Base-by-base conservation (phyloP, 2,329 filamentous ascomycete species). In the Proliferodiscus dingleyae region DNA sequence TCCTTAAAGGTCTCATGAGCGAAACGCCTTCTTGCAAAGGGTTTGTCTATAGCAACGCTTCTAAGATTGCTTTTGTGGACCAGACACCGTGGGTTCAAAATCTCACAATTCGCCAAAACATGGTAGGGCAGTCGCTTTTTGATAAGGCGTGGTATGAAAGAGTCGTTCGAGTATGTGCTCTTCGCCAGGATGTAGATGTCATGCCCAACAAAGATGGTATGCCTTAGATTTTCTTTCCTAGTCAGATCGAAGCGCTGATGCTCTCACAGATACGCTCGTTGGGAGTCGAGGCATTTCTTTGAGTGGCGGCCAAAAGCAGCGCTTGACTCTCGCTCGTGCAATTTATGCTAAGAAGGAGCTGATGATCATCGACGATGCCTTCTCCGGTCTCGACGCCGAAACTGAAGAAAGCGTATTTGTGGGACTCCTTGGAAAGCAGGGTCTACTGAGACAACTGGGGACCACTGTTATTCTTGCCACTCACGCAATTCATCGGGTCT, bases 151-250 rank as follows among this genome's bases (percentile, higher is more conserved):
- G 81, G 79, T 85, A 85, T 58, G 69, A 80, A 37, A 63, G 74
- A 36, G 81, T 85, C 13, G 65, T 85, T 8, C 76, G 83, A 57
- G 80, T 80, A 8, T 85, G 81, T 58, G 80, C 81, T 1, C 66
- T 86, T 3, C 67, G 73, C 11, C 71, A 75, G 0, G 81, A 85
- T 65, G 65, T 85, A 8, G 37, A 46, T 21, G 21, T n/a, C 22
- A 49, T 66, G 28, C 46, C 54, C 4, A 45, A 60, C 5, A 56
- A 58, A 16, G 61, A 64, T 43, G 46, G 38, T 33, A 57, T 29
- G 26, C 5, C 10, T 29, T 3, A 9, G n/a, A 9, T 3, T 29
- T 29, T n/a, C n/a, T 29, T n/a, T 29, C 26, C 10, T 29, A 29
- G 6, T 52, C 3, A 41, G 29, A 52, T n/a, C 44, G 47, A 47